phyloP scores from a whole-genome alignment of 108 stramenopile genomes.

The Craspedostauros australis region DNA sequence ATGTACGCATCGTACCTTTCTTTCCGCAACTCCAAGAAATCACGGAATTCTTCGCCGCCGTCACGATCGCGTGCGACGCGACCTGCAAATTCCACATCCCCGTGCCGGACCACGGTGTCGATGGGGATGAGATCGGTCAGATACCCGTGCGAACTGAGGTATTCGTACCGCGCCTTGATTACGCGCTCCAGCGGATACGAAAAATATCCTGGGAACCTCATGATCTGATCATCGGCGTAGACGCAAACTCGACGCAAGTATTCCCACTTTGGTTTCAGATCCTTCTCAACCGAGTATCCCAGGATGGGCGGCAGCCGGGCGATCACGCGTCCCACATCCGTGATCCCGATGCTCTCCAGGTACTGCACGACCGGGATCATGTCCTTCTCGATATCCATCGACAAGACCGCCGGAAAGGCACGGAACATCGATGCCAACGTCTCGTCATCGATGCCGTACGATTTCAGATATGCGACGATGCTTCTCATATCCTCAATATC shows the following conservation, averaged over 20 bases:
- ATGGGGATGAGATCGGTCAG: slow-evolving; percentile 44
- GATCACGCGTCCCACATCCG: slow-evolving; percentile 62
- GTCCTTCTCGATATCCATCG: slow-evolving; percentile 43
- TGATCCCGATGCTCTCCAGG: slow-evolving; percentile 47
- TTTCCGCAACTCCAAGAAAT: slow-evolving; percentile 29
- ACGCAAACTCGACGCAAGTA: slow-evolving; percentile 44
- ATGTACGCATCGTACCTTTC: too few relatives aligned
- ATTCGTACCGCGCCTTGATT: slow-evolving; percentile 62
- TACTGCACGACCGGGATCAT: slow-evolving; percentile 64
- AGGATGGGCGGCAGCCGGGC: slow-evolving; percentile 67
- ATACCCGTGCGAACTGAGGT: slow-evolving; percentile 49
- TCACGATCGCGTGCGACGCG: slow-evolving; percentile 56
- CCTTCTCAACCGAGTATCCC: slow-evolving; percentile 68
- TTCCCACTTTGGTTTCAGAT: slow-evolving; percentile 75
- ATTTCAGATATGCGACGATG: slow-evolving; percentile 33
- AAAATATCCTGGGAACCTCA: slow-evolving; percentile 72
- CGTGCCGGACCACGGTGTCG: slow-evolving; percentile 63
- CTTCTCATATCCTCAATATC: slow-evolving; percentile 38
- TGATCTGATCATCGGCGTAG: slow-evolving; percentile 57
- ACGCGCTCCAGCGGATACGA: slow-evolving; percentile 75
- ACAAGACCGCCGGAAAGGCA: slow-evolving; percentile 59
- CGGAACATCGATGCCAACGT: slow-evolving; percentile 50
- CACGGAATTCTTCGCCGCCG: slow-evolving; percentile 40
- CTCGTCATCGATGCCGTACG: slow-evolving; percentile 47
- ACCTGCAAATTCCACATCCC: slow-evolving; percentile 68